Evolutionary conservation across 352 stramenopile genomes (phyloP).

Genomic region (Pythium dissotocum): DNA sequence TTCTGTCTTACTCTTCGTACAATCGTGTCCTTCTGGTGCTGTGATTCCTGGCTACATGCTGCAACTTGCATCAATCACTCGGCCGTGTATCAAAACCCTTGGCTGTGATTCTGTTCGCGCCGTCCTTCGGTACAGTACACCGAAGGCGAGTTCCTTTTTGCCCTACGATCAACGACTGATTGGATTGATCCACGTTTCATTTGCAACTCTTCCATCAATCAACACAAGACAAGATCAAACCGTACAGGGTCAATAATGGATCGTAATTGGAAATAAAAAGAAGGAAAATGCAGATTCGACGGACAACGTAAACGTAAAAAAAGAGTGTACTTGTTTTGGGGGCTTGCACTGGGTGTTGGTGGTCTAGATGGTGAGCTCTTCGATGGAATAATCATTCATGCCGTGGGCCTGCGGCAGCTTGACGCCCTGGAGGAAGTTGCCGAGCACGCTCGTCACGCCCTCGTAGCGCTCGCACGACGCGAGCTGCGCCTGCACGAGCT

Average conservation of each 20-base stretch:
- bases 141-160: background rate
- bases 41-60: background rate
- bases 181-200: too few species aligned
- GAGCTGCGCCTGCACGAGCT: conserved; percentile 60
- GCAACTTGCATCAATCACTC: background rate
- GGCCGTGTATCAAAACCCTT: background rate
- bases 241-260: too few species aligned
- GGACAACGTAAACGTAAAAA: conserved; percentile 3
- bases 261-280: too few species aligned
- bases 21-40: background rate
- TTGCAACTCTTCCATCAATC: too few species aligned
- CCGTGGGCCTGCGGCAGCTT: conserved; percentile 59
- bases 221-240: too few species aligned
- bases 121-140: too few species aligned
- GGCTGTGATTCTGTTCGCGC: background rate
- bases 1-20: background rate
- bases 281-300: too few species aligned
- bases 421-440: conserved; percentile 78
- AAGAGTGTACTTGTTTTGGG: background rate
- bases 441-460: conserved; percentile 68
- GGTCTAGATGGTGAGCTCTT: conserved; percentile 64
- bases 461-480: conserved; percentile 60
- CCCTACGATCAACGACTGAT: too few species aligned
- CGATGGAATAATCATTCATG: conserved; percentile 79
- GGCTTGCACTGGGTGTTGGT: background rate